Evolutionary conservation across 345 rosid genomes (phyloP).

Genomic region (Citrus hindsii): DNA sequence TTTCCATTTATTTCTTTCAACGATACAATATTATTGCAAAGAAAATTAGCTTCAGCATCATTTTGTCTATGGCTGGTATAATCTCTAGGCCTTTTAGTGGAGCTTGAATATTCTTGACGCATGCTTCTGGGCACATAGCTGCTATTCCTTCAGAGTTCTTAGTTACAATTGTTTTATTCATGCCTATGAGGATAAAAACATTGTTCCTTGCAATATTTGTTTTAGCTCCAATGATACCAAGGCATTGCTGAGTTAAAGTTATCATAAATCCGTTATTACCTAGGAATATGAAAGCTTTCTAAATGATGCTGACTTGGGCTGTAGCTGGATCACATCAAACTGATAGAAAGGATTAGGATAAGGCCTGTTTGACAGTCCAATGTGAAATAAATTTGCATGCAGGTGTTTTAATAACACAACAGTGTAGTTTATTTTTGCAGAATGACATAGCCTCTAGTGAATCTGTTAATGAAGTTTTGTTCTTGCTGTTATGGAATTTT

Average conservation of each 20-base stretch:
- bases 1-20: not conserved
- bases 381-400: not conserved
- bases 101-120: not conserved
- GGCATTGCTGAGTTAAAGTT: not conserved
- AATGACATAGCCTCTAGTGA: not conserved
- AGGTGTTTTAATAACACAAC: not conserved
- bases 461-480: not conserved
- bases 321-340: not conserved
- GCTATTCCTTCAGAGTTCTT: not conserved
- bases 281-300: not conserved
- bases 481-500: not conserved
- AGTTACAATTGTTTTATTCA: not conserved
- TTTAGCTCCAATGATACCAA: not conserved
- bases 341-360: not conserved
- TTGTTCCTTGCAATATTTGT: not conserved
- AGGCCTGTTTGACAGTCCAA: not conserved
- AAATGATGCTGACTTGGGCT: not conserved
- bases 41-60: not conserved
- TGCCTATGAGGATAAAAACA: not conserved
- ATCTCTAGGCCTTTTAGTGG: not conserved
- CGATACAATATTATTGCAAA: not conserved
- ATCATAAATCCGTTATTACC: not conserved
- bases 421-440: not conserved
- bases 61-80: not conserved
- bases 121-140: not conserved